Evolutionary conservation across 2,329 filamentous ascomycete species (phyloP), one percentile per base, ranked within the genome.

Genomic region (Fusarium musae): DNA sequence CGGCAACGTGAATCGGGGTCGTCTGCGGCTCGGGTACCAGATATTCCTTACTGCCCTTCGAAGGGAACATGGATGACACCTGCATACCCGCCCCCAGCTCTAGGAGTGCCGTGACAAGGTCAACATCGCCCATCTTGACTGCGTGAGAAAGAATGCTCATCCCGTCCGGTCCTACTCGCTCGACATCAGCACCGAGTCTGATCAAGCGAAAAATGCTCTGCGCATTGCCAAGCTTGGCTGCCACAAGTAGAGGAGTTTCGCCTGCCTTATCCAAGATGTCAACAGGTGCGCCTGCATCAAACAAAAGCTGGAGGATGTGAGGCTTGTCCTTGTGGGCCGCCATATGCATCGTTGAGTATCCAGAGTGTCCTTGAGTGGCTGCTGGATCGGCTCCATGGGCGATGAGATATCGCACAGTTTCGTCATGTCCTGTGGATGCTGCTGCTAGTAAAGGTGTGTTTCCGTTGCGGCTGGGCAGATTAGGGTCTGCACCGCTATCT

Each of bases 111-210:
- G 69, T 74, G 17, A 78, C 76, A 9, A 79, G 59, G 23, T 71
- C 67, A 37, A 74, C 36, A 16, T 78, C 74, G 12, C 75, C 75
- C 23, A 75, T 61, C 42, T 78, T 77, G 32, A 79, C 77, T 23
- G 77, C 78, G 49, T 79, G 75, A 28, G 76, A 72, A 28, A 79
- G 74, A 42, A 79, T 78, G 49, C 76, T 77, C 75, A 79, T 78
- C 17, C 76, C 78, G 36, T 78, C 77, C 26, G 67, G 67, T 3
- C 77, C 77, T 26, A 78, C 67, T 30, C 77, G 74, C 42, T 78
- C 77, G 26, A 66, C 69, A 60, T 78, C 77, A 30, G 77, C 77
- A 32, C 77, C 77, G 13, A 78, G 69, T 12, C 75, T 71, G 50
- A 78, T 74, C 52, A 78, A 44, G 32, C 70, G 70, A 39, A 72